Conservation (phyloP, 1,284 basidiomycete genomes). For the Ustilago sp. region DNA sequence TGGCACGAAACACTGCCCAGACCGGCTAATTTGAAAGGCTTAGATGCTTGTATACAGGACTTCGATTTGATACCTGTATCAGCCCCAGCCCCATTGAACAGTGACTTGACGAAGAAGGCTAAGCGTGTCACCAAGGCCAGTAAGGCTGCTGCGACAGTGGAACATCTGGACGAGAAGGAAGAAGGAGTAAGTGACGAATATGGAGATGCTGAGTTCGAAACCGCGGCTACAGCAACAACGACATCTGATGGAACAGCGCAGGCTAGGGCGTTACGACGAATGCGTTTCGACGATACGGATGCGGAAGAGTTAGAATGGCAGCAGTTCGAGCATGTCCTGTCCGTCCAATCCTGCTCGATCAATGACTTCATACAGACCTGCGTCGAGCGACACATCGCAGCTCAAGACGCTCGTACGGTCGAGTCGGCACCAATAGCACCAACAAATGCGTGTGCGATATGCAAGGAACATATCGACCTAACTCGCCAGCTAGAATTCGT, state of each 20-base stretch:
- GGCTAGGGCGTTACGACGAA: conserved; percentile 8
- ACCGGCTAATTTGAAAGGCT: conserved; percentile 35
- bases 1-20: conserved; percentile 38
- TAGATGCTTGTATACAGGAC: conserved; percentile 44
- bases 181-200: conserved; percentile 6
- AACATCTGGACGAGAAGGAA: conserved; percentile 18
- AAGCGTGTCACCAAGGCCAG: conserved; percentile 31
- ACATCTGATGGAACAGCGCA: neutral
- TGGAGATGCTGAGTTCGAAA: neutral
- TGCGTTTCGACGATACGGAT: conserved; percentile 38
- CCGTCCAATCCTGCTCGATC: conserved; percentile 1
- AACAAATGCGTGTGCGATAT: conserved; percentile 25
- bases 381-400: conserved; percentile 32
- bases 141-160: conserved; percentile 10
- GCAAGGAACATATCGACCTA: conserved; percentile 27
- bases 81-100: conserved; percentile 13
- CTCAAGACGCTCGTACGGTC: conserved; percentile 30
- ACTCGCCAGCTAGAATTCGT: conserved; percentile 32
- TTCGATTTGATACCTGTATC: conserved; percentile 23
- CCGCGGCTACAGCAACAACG: neutral
- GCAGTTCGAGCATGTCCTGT: conserved; percentile 17
- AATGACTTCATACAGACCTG: conserved; percentile 38
- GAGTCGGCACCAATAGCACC: conserved; percentile 7
- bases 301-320: conserved; percentile 41
- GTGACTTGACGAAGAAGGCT: conserved; percentile 34